Conservation (phyloP, 805 yeast genomes). For the Lachancea cidri region DNA sequence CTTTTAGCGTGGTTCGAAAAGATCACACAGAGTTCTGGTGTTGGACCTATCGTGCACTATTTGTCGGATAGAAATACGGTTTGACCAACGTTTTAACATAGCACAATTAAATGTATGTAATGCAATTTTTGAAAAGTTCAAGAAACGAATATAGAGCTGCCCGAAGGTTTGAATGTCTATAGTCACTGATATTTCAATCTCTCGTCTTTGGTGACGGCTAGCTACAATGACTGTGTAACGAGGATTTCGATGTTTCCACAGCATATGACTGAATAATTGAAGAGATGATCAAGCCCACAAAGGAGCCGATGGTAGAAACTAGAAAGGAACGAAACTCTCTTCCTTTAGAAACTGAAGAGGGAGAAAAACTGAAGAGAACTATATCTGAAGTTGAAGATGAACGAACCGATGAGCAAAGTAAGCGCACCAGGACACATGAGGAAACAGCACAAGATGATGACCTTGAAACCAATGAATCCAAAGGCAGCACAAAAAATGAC, state of each 20-base stretch:
- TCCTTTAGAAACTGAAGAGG: not conserved
- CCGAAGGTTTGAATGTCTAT: not conserved
- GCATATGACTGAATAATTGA: not conserved
- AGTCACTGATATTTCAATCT: not conserved
- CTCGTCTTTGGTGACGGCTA: not conserved
- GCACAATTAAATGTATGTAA: conserved; percentile 1
- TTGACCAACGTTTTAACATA: conserved; percentile 24
- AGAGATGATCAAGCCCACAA: not conserved
- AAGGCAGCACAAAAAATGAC: conserved; percentile 21
- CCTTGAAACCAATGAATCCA: not conserved
- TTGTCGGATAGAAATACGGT: conserved; percentile 81
- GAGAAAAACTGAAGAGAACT: not conserved
- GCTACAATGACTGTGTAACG: not conserved
- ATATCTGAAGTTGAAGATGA: not conserved
- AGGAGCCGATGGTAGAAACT: not conserved
- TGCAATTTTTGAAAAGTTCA: not conserved
- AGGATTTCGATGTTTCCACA: not conserved
- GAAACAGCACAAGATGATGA: not conserved
- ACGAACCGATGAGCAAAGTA: not conserved
- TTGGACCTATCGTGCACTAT: conserved; percentile 83
- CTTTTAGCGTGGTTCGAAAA: conserved; percentile 90
- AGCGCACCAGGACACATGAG: not conserved
- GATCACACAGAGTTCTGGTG: conserved; percentile 76
- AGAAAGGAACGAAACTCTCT: not conserved
- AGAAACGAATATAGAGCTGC: not conserved